phyloP scores from a whole-genome alignment of 2,329 filamentous ascomycete genomes.

The Cladophialophora exuberans region DNA sequence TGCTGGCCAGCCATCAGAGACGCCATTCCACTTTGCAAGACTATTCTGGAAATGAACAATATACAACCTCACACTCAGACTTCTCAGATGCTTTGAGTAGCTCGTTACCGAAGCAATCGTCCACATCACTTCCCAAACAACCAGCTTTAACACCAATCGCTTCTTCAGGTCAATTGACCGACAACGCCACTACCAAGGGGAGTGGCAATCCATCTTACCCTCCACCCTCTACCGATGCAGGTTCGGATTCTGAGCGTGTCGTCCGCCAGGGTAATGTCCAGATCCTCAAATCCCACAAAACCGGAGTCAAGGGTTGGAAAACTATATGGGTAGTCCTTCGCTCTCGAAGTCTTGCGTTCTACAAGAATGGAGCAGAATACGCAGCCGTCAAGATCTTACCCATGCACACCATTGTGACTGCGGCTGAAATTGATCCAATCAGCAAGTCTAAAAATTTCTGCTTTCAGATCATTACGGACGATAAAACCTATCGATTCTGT shows the following conservation, averaged over 20 bases:
- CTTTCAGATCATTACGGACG: constrained; percentile 90
- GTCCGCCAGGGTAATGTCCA: constrained; percentile 91
- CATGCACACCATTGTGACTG: constrained; percentile 79
- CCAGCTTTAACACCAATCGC: constrained; percentile 37
- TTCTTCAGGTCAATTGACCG: constrained; percentile 31
- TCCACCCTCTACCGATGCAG: constrained; percentile 57
- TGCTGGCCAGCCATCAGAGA: constrained; percentile 23
- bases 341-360: constrained; percentile 80
- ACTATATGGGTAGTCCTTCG: constrained; percentile 90
- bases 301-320: constrained; percentile 91
- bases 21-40: constrained; percentile 49
- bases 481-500: constrained; percentile 79
- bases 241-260: constrained; percentile 78
- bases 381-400: constrained; percentile 80
- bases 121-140: constrained; percentile 26
- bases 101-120: constrained; percentile 34
- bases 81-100: constrained; percentile 67
- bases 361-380: constrained; percentile 92
- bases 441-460: constrained; percentile 84
- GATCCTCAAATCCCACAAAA: constrained; percentile 74
- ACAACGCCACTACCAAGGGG: not conserved
- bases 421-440: constrained; percentile 87
- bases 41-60: constrained; percentile 66
- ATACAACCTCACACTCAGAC: constrained; percentile 78
- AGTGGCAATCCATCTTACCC: constrained; percentile 54